Conservation (phyloP, 192 early-diverging fungal genomes). For the Backusella tarrabulga region DNA sequence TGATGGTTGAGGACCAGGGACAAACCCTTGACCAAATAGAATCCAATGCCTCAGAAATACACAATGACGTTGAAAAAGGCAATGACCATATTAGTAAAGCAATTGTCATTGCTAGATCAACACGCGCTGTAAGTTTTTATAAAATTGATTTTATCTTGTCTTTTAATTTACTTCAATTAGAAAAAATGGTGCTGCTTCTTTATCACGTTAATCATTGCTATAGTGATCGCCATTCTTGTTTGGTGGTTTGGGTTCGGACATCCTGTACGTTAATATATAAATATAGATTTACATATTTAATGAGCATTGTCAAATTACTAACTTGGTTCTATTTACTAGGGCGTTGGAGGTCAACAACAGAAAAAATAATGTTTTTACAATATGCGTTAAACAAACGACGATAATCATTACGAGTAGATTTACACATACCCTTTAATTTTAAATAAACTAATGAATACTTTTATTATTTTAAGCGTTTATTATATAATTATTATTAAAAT, state of each 20-base stretch:
- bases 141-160: background rate
- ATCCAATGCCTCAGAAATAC: conserved; percentile 43
- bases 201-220: conserved; percentile 25
- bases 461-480: background rate
- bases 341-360: background rate
- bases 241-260: conserved; percentile 43
- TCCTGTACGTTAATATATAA: background rate
- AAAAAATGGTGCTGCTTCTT: conserved; percentile 46
- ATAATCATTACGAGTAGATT: background rate
- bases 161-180: conserved; percentile 8
- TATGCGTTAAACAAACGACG: background rate
- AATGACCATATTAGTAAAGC: conserved; percentile 21
- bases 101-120: conserved; percentile 30
- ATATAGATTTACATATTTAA: background rate
- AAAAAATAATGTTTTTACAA: background rate
- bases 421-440: conserved; percentile 1
- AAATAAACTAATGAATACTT: background rate
- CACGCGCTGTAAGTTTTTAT: conserved; percentile 22
- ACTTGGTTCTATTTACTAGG: background rate
- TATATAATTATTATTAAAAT: background rate
- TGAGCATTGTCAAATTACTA: background rate
- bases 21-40: conserved; percentile 71
- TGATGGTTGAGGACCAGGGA: conserved; percentile 76
- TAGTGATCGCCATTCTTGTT: conserved; percentile 40
- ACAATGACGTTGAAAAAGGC: conserved; percentile 28